A percentile compares a stretch with the other conserved stretches of the same genome.
Evolutionary conservation across 352 stramenopile genomes (phyloP).

Genomic region (Phytophthora ohioensis): DNA sequence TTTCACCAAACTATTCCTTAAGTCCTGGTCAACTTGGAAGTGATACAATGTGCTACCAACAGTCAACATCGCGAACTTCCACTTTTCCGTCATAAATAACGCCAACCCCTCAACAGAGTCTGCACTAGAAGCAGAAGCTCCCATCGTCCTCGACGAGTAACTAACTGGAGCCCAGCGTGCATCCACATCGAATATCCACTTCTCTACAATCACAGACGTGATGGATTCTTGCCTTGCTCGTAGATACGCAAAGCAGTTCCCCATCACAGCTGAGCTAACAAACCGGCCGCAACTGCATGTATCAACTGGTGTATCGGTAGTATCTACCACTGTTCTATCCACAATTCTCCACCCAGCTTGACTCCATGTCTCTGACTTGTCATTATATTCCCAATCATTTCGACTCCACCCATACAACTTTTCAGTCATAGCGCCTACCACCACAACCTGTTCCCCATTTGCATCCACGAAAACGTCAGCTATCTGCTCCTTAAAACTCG

Average conservation of each 20-base stretch:
- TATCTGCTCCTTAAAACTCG: conserved; percentile 18
- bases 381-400: conserved; percentile 1
- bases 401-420: conserved; percentile 17
- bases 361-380: background rate
- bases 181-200: conserved; percentile 38
- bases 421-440: conserved; percentile 17
- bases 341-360: conserved; percentile 18
- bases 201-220: conserved; percentile 22
- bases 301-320: background rate
- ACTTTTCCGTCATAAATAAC: conserved; percentile 24
- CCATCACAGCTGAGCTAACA: conserved; percentile 27
- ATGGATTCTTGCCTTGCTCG: background rate
- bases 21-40: conserved; percentile 22
- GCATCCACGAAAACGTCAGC: conserved; percentile 25
- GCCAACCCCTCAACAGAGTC: conserved; percentile 1
- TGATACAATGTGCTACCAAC: conserved; percentile 13
- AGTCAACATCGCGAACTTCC: conserved; percentile 19
- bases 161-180: conserved; percentile 16
- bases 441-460: conserved; percentile 17
- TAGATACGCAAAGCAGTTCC: conserved; percentile 30
- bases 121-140: background rate
- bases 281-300: conserved; percentile 27
- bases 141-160: conserved; percentile 17
- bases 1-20: conserved; percentile 16
- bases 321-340: background rate